phyloP scores from a whole-genome alignment of 2,329 filamentous ascomycete species.

The Sclerotinia spermophila region DNA sequence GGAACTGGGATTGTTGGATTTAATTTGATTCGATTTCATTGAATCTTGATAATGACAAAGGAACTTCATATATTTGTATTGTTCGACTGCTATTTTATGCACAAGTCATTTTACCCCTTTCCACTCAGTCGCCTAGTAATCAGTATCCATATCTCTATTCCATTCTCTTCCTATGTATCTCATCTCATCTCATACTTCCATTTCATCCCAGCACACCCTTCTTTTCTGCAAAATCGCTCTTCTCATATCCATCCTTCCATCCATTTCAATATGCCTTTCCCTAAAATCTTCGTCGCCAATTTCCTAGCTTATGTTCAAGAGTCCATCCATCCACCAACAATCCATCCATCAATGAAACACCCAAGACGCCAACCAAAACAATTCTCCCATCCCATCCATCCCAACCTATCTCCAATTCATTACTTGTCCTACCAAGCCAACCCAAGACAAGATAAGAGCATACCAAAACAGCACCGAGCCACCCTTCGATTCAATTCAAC shows the following conservation, averaged over 20 bases:
- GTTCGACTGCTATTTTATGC: constrained; percentile 11
- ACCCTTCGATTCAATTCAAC: constrained; percentile 7
- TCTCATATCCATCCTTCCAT: not conserved
- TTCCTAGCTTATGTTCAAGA: constrained; percentile 11
- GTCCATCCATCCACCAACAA: not conserved
- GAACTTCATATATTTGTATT: constrained; percentile 17
- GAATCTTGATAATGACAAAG: constrained; percentile 11
- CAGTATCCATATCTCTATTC: not conserved
- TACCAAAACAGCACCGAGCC: not conserved
- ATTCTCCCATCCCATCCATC: not conserved
- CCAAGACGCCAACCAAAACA: not conserved
- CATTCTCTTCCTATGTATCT: constrained; percentile 1
- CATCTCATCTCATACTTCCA: not conserved
- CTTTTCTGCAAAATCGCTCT: not conserved
- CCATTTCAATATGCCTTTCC: not conserved
- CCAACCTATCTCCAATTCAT: constrained; percentile 6
- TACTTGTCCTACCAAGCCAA: not conserved
- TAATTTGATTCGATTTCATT: not conserved
- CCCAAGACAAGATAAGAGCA: not conserved
- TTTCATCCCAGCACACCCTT: not conserved
- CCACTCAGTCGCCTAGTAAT: not conserved
- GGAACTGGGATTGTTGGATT: not conserved
- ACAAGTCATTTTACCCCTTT: not conserved
- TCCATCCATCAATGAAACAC: constrained; percentile 4
- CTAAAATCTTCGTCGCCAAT: not conserved